Evolutionary conservation across 73 alveolate species (phyloP), one percentile per base, ranked within the genome.

Genomic region (Paramecium octaurelia): DNA sequence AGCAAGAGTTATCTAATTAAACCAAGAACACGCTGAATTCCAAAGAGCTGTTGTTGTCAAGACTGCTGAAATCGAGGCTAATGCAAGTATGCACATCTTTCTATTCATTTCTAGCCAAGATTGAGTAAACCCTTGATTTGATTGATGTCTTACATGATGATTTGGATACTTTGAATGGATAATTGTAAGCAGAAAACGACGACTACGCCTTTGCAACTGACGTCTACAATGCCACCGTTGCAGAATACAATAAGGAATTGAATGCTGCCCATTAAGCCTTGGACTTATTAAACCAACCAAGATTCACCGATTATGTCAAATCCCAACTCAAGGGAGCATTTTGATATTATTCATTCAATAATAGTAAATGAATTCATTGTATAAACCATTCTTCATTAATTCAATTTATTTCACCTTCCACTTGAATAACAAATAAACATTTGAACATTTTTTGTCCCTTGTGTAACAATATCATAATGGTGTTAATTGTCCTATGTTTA

Each of bases 11-110:
- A 46, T 40, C 71, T 80, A 80, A 80, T 80, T 80, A 24, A 46
- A 80, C 31, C n/a, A 34, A 31, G 91, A 80, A 46, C 91, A 80
- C n/a, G 43, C 91, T 24, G 91, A 80, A 34, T 80, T 80, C 91
- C 24, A 80, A 80, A 80, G 91, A 80, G 46, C 46, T 20, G 91
- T 80, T 43, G 16, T 80, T 43, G 73, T 80, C 8, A 80, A 80
- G 91, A 80, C 70, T 44, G 91, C 91, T 44, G 91, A 80, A 80
- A 80, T 80, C 38, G 91, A 40, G 8, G 91, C 91, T 43, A 80
- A 80, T 46, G 91, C 91, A 11, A 42, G 91, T 80, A 80, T 14
- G 44, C 2, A 11, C 44, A 20, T 40, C 20, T n/a, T 54, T n/a
- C 69, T 54, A 54, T 80, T 44, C 1, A 44, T 9, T 46, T 80